Base-by-base conservation (phyloP, 2,329 filamentous ascomycete genomes). In the Orbilia javanica region DNA sequence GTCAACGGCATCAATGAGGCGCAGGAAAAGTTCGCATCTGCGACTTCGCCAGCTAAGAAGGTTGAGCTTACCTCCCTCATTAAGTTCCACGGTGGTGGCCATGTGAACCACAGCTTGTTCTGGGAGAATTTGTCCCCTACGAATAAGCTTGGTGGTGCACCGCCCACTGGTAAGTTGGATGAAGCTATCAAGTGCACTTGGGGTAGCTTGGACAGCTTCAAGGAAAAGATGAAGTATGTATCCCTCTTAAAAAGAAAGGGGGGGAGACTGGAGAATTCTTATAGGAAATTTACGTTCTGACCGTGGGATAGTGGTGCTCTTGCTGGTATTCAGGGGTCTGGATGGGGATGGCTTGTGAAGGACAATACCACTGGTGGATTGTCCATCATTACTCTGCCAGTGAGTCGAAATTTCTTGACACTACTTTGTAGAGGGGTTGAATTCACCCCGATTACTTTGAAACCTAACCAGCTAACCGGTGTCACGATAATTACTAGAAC, bases 1-100 rank as follows among this genome's bases (percentile, higher is more conserved):
- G 93, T 97, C 82, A 96, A 90, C 85, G 92, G 91, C 84, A 92
- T 93, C 87, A 97, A 97, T 87, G 88, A 90, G 79, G 91, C 93
- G 73, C 86, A 90, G 81, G 90, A 94, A 85, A 90, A 94, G 83
- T 86, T 92, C 80, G 86, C 88, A 74, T 87, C 89, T 22, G 89
- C 89, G 29, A 82, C 84, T 6, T 86, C 87, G 72, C 84, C 86
- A 57, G 88, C 90, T 81, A 87, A 89, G 3, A 85, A 88, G 81
- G 88, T 89, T 80, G 86, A 87, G 22, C 84, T 89, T 75, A 87
- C 88, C 82, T 87, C 88, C 2, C 81, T 88, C 80, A 87, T 91
- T 84, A 90, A 89, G 84, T 91, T 91, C 85, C 89, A 91, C 83
- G 90, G 89, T 81, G 89, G 81, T 81, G 90, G 90, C 60, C 89